phyloP scores from a whole-genome alignment of 2,329 filamentous ascomycete species.

The Balansia obtecta region DNA sequence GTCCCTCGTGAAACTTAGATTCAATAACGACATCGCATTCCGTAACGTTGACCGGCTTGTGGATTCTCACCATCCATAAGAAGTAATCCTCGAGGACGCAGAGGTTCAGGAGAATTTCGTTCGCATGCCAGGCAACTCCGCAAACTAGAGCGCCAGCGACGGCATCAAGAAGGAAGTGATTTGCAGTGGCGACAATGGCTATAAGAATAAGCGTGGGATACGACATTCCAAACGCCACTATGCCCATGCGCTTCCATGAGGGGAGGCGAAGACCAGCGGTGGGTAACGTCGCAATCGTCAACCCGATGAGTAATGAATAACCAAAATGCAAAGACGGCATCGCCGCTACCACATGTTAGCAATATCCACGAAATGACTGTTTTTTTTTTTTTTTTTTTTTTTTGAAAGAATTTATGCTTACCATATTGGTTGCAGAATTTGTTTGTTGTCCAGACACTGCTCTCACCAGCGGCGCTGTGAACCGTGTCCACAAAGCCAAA shows the following conservation, averaged over 20 bases:
- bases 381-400: no score
- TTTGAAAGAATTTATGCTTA: conserved; percentile 18
- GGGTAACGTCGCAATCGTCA: conserved; percentile 56
- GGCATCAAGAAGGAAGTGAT: conserved; percentile 62
- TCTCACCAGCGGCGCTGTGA: conserved; percentile 34
- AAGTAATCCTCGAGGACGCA: conserved; percentile 57
- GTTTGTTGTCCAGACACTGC: conserved; percentile 55
- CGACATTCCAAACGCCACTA: conserved; percentile 38
- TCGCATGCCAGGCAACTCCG: conserved; percentile 47
- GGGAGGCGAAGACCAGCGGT: conserved; percentile 40
- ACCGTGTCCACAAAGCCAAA: conserved; percentile 52
- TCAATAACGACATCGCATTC: conserved; percentile 25
- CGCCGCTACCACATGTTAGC: conserved; percentile 35
- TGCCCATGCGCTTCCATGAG: conserved; percentile 34
- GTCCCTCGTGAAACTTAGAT: conserved; percentile 15
- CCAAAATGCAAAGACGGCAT: conserved; percentile 70
- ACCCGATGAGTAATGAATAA: conserved; percentile 59
- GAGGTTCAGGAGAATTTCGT: conserved; percentile 46
- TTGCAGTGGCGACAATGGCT: conserved; percentile 59
- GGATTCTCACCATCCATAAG: conserved; percentile 47
- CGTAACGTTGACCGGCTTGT: conserved; percentile 43
- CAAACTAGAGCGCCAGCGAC: conserved; percentile 56
- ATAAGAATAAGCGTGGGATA: conserved; percentile 55
- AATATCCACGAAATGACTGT: neutral
- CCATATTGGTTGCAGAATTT: conserved; percentile 66